Percentiles rank a stretch among this genome's conserved stretches.
Evolutionary conservation across 768 basidiomycete genomes (phyloP).

Genomic region (Mrakia blollopis): DNA sequence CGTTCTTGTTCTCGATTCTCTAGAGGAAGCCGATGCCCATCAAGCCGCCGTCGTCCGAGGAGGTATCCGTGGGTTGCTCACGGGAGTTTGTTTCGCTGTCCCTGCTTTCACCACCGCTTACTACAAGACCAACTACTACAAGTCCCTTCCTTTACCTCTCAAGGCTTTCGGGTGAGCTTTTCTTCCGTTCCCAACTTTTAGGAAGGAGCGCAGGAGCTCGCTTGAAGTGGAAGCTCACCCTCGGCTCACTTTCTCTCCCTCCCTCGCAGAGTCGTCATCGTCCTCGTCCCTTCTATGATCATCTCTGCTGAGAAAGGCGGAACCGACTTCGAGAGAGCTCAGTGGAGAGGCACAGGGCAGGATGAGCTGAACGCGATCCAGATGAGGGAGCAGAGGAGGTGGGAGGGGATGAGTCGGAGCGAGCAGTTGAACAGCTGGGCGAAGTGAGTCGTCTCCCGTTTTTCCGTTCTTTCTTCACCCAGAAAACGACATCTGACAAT

Average conservation of each 20-base stretch:
- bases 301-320: conserved; percentile 25
- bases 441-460: conserved; percentile 12
- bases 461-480: neutral
- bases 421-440: conserved; percentile 2
- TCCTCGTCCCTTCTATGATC: conserved; percentile 17
- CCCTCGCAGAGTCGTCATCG: conserved; percentile 11
- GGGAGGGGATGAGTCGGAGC: neutral
- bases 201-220: neutral
- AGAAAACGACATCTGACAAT: neutral
- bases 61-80: neutral
- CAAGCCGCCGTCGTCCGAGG: neutral
- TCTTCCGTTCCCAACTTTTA: neutral
- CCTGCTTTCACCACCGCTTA: neutral
- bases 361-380: neutral
- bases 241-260: neutral
- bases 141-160: neutral
- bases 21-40: conserved; percentile 11
- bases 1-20: accelerated
- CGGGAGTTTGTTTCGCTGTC: neutral
- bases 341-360: conserved; percentile 4
- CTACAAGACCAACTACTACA: conserved; percentile 5
- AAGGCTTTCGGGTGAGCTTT: neutral
- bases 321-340: conserved; percentile 16
- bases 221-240: neutral
- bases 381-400: neutral